Evolutionary conservation across 768 basidiomycete genomes (phyloP).

Genomic region (Xerocomus spinulosus): DNA sequence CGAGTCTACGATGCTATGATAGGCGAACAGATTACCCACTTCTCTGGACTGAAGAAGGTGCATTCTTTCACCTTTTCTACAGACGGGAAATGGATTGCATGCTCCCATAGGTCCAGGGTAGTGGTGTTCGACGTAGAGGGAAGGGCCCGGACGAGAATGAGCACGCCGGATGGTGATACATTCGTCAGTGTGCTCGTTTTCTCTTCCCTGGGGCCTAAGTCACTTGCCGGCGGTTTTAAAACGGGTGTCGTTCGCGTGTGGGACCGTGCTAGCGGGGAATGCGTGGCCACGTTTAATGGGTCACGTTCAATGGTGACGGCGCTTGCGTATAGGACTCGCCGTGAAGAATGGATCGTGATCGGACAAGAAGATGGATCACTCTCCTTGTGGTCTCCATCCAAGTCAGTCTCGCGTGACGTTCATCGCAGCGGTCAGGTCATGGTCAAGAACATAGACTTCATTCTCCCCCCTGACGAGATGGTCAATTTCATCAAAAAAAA

Average conservation of each 20-base stretch:
- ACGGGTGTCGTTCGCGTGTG: constrained; percentile 16
- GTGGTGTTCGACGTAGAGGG: constrained; percentile 1
- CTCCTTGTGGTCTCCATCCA: constrained; percentile 11
- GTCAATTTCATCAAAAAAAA: too few species aligned
- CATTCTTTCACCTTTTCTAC: constrained; percentile 1
- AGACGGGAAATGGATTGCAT: constrained; percentile 7
- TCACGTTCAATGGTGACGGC: constrained; percentile 16
- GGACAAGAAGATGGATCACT: constrained; percentile 19
- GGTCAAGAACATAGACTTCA: not conserved
- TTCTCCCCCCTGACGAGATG: not conserved
- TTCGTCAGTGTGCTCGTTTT: constrained; percentile 9
- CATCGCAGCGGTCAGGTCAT: not conserved
- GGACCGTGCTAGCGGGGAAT: constrained; percentile 15
- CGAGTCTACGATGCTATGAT: constrained; percentile 8
- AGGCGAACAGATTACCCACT: constrained; percentile 6
- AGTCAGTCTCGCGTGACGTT: too few species aligned
- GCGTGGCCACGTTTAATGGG: constrained; percentile 1
- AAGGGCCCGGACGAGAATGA: not conserved
- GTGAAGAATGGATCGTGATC: constrained; percentile 5
- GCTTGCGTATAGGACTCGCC: constrained; percentile 3
- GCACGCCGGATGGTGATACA: not conserved
- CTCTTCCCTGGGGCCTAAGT: constrained; percentile 9
- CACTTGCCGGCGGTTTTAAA: constrained; percentile 18
- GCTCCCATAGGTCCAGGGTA: constrained; percentile 2
- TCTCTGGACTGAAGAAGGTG: constrained; percentile 9